Base-by-base conservation (phyloP, 176 grass and related monocot genomes). In the Oryza meyeriana region DNA sequence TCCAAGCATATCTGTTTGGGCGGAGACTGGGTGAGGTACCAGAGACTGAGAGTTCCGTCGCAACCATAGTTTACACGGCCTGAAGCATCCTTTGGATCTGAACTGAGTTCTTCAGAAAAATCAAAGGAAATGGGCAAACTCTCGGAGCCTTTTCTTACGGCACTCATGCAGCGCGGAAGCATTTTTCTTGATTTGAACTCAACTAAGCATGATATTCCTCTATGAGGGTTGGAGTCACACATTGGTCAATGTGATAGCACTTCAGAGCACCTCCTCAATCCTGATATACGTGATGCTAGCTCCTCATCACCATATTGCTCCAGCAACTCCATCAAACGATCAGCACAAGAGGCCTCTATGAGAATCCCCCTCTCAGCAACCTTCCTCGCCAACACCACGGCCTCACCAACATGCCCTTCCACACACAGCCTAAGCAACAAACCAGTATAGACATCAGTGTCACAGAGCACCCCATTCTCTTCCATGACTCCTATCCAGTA, bases 381-480 rank as follows among this genome's bases (percentile, higher is more conserved):
- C 69, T 88, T 83, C 79, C 69, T 87, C 30, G 28, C 87, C 67
- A 94, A 12, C 16, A 27, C 69, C 11, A 79, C 69, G 16, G 89
- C 85, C 45, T 94, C 85, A 39, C 72, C 64, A 24, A 89, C 52
- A 72, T 66, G 84, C 1, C 87, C 86, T 79, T 92, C 87, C 22
- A 80, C 73, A 85, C 80, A 94, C 36, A 97, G 50, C 18, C 80
- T 88, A 18, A 72, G 18, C 68, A 94, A 89, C 42, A 94, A 38
- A 42, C 6, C 52, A 74, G 65, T 76, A 71, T 90, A 90, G 29
- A 92, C 87, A 72, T 94, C 83, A 4, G 80, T 87, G 78, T 97
- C 89, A 65, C 89, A 89, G 20, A 79, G 41, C 65, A 87, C 79
- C 22, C 85, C 83, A 25, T 90, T 90, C 55, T 88, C 83, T 48